Conservation (phyloP, 495 filamentous ascomycete genomes). For the Usnea hakonensis region DNA sequence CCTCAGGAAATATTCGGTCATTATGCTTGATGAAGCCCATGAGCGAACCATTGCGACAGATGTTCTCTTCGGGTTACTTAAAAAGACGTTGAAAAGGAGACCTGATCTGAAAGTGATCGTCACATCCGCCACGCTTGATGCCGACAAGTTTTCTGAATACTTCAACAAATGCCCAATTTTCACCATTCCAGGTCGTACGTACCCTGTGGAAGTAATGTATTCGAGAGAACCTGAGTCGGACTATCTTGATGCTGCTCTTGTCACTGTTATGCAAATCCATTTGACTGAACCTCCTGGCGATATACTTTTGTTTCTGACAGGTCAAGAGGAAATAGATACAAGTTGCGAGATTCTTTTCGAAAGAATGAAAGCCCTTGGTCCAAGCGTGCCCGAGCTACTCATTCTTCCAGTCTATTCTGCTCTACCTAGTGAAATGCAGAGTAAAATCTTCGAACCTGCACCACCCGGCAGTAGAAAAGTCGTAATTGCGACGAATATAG, state of each 20-base stretch:
- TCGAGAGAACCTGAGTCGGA: conserved; percentile 90
- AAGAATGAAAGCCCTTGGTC: conserved; percentile 91
- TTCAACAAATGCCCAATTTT: conserved; percentile 94
- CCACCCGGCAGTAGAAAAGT: conserved; percentile 86
- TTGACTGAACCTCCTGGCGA: conserved; percentile 84
- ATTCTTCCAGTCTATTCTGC: conserved; percentile 94
- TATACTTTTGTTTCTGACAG: conserved; percentile 92
- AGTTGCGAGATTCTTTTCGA: conserved; percentile 86
- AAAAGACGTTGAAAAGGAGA: conserved; percentile 82
- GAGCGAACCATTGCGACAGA: conserved; percentile 95
- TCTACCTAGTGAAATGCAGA: conserved; percentile 88
- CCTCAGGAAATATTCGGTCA: conserved; percentile 81
- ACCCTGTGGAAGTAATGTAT: conserved; percentile 91
- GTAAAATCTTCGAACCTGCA: conserved; percentile 86
- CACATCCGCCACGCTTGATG: conserved; percentile 91
- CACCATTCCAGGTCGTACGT: conserved; percentile 90
- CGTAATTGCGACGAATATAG: conserved; percentile 97
- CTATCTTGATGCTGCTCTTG: conserved; percentile 90
- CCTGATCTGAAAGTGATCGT: conserved; percentile 91
- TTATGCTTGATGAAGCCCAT: conserved; percentile 98
- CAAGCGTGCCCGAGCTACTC: conserved; percentile 82
- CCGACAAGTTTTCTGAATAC: conserved; percentile 93
- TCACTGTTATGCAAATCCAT: conserved; percentile 98
- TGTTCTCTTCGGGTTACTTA: conserved; percentile 86
- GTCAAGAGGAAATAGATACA: conserved; percentile 97